phyloP scores from a whole-genome alignment of 768 basidiomycete species.

The Chlorophyllum brunneum region DNA sequence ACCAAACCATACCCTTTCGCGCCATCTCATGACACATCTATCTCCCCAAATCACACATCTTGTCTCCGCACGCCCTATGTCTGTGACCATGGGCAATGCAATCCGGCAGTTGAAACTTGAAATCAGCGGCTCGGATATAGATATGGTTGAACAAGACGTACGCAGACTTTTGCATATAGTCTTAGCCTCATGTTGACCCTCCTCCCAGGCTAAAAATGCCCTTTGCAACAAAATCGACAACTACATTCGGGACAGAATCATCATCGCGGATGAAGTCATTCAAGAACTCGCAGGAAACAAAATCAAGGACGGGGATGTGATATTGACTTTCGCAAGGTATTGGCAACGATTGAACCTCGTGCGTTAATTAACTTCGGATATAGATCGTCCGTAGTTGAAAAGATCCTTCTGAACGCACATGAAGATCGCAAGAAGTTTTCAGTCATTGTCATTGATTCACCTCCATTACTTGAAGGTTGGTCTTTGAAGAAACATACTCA shows the following conservation, averaged over 20 bases:
- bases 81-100: slow-evolving; percentile 92
- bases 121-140: slow-evolving; percentile 88
- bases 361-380: slow-evolving; percentile 1
- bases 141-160: slow-evolving; percentile 94
- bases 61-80: slow-evolving; percentile 85
- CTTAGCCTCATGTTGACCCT: slow-evolving; percentile 4
- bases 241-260: slow-evolving; percentile 92
- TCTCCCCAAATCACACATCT: slow-evolving; percentile 92
- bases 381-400: slow-evolving; percentile 94
- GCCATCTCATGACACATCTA: slow-evolving; percentile 88
- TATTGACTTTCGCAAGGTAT: slow-evolving; percentile 91
- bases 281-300: slow-evolving; percentile 85
- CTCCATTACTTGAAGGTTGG: slow-evolving; percentile 86
- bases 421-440: slow-evolving; percentile 74
- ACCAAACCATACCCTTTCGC: slow-evolving; percentile 78
- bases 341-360: slow-evolving; percentile 13
- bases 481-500: slow-evolving; percentile 1
- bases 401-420: slow-evolving; percentile 77
- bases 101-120: slow-evolving; percentile 93
- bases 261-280: slow-evolving; percentile 91
- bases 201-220: slow-evolving; percentile 74
- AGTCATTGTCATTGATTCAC: slow-evolving; percentile 92
- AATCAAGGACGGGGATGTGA: slow-evolving; percentile 90
- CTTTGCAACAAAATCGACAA: slow-evolving; percentile 85
- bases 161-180: slow-evolving; percentile 13